These are phyloP conservation scores for Colletotrichum theobromicola DNA, from an alignment of 2,329 filamentous ascomycete species.

Conservation along the genomic window DNA sequence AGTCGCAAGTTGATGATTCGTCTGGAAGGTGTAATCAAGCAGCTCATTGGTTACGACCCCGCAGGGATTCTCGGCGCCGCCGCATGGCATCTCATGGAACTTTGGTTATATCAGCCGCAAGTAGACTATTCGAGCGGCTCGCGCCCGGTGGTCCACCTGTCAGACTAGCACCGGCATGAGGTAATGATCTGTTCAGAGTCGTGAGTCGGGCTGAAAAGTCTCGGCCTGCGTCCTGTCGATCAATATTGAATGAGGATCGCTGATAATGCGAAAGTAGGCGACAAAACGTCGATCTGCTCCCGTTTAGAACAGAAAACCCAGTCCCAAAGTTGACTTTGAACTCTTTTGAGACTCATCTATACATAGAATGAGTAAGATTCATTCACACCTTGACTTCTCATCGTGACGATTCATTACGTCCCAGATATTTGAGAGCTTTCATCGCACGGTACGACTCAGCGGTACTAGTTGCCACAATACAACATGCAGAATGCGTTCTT, in stretches of 20 bases:
- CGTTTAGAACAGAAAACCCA: not conserved
- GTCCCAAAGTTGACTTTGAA: not conserved
- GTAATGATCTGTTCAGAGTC: not conserved
- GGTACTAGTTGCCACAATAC: not conserved
- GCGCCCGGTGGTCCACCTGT: not conserved
- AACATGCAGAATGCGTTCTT: not conserved
- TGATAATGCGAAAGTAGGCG: not conserved
- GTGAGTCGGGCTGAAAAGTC: not conserved
- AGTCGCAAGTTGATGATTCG: not conserved
- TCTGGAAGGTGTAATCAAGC: not conserved
- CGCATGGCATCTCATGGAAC: not conserved
- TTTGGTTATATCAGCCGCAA: not conserved
- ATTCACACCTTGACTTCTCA: not conserved
- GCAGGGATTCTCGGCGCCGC: not conserved
- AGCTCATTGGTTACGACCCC: not conserved
- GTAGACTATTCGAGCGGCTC: not conserved
- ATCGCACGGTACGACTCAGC: not conserved
- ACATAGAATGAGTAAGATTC: not conserved
- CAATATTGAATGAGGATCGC: not conserved
- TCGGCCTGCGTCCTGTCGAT: not conserved
- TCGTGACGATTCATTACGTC: not conserved
- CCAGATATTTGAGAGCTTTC: fast-evolving
- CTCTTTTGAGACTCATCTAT: not conserved
- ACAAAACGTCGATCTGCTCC: not conserved
- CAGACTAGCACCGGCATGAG: not conserved